These are phyloP conservation scores for Boeremia exigua DNA, from an alignment of 2,329 filamentous ascomycete species.

Conservation along the genomic window DNA sequence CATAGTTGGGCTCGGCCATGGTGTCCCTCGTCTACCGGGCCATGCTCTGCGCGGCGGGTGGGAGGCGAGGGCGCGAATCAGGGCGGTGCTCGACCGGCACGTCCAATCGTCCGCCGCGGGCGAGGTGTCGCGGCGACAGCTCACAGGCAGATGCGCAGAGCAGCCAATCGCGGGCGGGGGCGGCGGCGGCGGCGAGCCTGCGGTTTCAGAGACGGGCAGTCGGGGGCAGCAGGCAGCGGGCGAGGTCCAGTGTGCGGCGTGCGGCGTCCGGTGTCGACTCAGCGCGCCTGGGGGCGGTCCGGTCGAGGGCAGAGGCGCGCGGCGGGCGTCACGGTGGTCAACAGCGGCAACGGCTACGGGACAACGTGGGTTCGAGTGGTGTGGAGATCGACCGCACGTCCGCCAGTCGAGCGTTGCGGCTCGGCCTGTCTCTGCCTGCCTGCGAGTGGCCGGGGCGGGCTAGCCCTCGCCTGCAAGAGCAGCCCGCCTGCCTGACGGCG, in stretches of 20 bases:
- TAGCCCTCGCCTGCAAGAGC: not conserved
- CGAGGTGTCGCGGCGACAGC: conserved; percentile 9
- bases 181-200: conserved; percentile 11
- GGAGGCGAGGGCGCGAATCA: conserved; percentile 34
- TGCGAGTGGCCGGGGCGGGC: not conserved
- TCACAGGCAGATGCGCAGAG: conserved; percentile 10
- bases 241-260: not conserved
- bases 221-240: not conserved
- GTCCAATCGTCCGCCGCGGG: conserved; percentile 14
- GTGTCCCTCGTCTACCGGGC: conserved; percentile 30
- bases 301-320: conserved; percentile 8
- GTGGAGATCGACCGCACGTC: conserved; percentile 10
- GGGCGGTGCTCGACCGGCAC: conserved; percentile 22
- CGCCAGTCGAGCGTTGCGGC: conserved; percentile 11
- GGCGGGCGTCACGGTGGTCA: conserved; percentile 11
- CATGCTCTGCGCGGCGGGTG: conserved; percentile 25
- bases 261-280: too few species aligned
- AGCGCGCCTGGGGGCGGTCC: conserved; percentile 7
- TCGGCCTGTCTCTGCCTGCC: not conserved
- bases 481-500: not conserved
- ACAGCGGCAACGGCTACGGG: conserved; percentile 12
- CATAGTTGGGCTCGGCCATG: conserved; percentile 44
- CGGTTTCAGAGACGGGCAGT: conserved; percentile 16
- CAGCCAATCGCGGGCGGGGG: conserved; percentile 11
- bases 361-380: conserved; percentile 20